Conservation (phyloP, 768 basidiomycete species). For the Lanmaoa rubissima region DNA sequence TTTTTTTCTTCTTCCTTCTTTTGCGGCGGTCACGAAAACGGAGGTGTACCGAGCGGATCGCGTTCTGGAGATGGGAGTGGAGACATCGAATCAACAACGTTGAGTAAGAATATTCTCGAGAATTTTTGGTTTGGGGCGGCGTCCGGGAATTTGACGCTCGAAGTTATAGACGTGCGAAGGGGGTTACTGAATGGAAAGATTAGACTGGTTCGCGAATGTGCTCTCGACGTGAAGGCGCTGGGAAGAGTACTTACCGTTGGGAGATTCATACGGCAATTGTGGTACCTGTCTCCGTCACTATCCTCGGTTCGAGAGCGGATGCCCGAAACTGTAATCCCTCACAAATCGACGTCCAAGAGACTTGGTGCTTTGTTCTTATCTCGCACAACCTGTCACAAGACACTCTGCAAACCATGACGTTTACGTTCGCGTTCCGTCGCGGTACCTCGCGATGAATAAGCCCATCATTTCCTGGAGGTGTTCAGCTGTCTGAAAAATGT, state of each 20-base stretch:
- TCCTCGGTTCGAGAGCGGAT: not conserved
- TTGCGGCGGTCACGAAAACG: too few species aligned
- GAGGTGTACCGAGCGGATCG: not conserved
- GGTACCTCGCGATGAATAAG: not conserved
- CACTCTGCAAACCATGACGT: not conserved
- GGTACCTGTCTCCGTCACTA: not conserved
- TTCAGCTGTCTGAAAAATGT: not conserved
- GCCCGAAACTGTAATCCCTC: not conserved
- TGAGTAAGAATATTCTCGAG: not conserved
- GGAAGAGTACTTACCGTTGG: not conserved
- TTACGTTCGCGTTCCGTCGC: not conserved
- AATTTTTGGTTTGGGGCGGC: not conserved
- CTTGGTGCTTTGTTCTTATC: slow-evolving; percentile 2
- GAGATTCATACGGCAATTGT: not conserved
- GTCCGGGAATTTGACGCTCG: not conserved
- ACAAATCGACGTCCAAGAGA: not conserved
- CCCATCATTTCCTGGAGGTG: too few species aligned
- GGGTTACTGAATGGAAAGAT: too few species aligned
- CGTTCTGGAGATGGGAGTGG: not conserved
- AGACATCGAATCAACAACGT: too few species aligned
- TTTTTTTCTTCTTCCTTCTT: not conserved
- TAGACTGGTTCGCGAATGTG: not conserved
- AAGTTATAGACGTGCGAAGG: not conserved
- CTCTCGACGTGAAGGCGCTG: not conserved
- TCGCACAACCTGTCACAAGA: not conserved